Conservation (phyloP, 345 rosid species). For the Gynandropsis gynandra region DNA sequence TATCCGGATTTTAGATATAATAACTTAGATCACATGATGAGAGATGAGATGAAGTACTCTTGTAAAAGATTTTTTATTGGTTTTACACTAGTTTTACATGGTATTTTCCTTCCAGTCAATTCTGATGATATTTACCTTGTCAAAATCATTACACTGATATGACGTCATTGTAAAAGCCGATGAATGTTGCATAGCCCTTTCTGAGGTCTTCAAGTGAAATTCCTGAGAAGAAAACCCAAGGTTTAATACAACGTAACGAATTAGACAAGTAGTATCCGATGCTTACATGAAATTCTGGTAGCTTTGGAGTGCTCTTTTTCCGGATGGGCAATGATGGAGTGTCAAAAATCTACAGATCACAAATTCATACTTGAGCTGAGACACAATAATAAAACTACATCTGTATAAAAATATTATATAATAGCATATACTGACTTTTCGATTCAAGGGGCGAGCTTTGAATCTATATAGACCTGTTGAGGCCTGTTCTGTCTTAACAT, state of each 20-base stretch:
- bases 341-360: slow-evolving; percentile 63
- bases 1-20: not conserved
- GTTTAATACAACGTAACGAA: not conserved
- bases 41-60: not conserved
- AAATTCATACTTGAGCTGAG: slow-evolving; percentile 18
- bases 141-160: slow-evolving; percentile 28
- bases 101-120: not conserved
- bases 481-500: slow-evolving; percentile 35
- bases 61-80: not conserved
- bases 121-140: slow-evolving; percentile 44
- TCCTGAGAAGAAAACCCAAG: slow-evolving; percentile 42
- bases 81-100: not conserved
- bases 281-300: slow-evolving; percentile 86
- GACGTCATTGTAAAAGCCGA: slow-evolving; percentile 39
- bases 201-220: slow-evolving; percentile 74
- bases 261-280: slow-evolving; percentile 1
- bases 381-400: slow-evolving; percentile 5
- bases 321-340: slow-evolving; percentile 72
- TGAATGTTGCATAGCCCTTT: slow-evolving; percentile 79
- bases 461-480: slow-evolving; percentile 42
- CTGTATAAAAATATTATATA: slow-evolving; percentile 2
- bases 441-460: slow-evolving; percentile 90
- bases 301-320: slow-evolving; percentile 68
- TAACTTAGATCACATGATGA: not conserved
- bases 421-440: slow-evolving; percentile 57